Percentiles rank a stretch among this genome's conserved stretches.
Evolutionary conservation across 257 asterid species (phyloP).

Genomic region (Nicotiana benthamiana): DNA sequence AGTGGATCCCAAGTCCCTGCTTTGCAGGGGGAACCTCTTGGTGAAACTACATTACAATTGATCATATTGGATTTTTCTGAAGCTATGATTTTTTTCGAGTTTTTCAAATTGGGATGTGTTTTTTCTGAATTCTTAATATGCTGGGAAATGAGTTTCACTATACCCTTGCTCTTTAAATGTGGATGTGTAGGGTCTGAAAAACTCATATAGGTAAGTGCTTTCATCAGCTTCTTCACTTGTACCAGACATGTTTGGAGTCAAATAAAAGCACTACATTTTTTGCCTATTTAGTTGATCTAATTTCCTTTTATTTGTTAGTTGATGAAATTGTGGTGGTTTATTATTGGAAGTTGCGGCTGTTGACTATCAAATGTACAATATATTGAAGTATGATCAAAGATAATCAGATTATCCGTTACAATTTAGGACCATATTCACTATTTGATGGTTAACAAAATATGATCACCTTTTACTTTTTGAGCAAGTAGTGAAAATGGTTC

Average conservation of each 20-base stretch:
- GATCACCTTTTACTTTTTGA: background rate
- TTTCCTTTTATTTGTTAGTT: too few species aligned
- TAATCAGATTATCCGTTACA: too few species aligned
- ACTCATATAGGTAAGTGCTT: background rate
- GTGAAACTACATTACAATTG: slow-evolving; percentile 41
- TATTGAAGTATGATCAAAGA: too few species aligned
- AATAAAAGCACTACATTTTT: slow-evolving; percentile 1
- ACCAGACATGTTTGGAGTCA: background rate
- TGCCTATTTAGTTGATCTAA: background rate
- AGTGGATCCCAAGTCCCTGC: slow-evolving; percentile 50
- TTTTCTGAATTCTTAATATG: background rate
- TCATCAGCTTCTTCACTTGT: background rate
- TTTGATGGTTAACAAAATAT: background rate
- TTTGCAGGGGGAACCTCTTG: slow-evolving; percentile 55
- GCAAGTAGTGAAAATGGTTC: background rate
- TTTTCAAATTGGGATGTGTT: background rate
- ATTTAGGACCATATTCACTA: too few species aligned
- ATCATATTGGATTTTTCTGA: slow-evolving; percentile 36
- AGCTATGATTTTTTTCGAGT: background rate
- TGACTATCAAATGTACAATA: too few species aligned
- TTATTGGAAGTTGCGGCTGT: too few species aligned
- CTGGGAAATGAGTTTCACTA: background rate
- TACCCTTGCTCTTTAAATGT: background rate
- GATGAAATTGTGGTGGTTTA: too few species aligned
- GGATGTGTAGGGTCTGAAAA: slow-evolving; percentile 5